A percentile compares a stretch with the other conserved stretches of the same genome.
phyloP scores from a whole-genome alignment of 345 rosid species.

The Kandelia obovata region DNA sequence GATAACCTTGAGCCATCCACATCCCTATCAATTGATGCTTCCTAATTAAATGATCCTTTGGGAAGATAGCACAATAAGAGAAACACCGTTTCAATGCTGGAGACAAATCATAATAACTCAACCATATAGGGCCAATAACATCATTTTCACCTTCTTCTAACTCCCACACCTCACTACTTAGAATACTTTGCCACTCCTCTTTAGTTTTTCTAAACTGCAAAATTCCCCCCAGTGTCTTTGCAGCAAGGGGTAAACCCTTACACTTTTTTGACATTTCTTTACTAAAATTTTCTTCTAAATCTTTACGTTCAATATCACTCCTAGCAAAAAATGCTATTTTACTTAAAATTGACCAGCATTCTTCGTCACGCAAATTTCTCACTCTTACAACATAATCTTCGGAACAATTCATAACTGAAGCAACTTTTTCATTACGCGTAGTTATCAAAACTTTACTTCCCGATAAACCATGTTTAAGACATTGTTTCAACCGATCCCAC shows the following conservation, averaged over 20 bases:
- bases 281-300: too few relatives aligned
- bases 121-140: not conserved
- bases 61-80: not conserved
- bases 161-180: conserved; percentile 17
- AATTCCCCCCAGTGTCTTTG: conserved; percentile 6
- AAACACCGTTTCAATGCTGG: too few relatives aligned
- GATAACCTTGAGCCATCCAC: conserved; percentile 23
- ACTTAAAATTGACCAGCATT: too few relatives aligned
- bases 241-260: conserved; percentile 12
- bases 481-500: too few relatives aligned
- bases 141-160: not conserved
- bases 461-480: too few relatives aligned
- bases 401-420: accelerated
- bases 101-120: not conserved
- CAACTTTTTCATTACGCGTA: accelerated
- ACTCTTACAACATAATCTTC: accelerated
- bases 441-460: too few relatives aligned
- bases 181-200: conserved; percentile 21
- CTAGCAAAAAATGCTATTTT: too few relatives aligned
- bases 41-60: not conserved
- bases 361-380: accelerated
- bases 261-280: not conserved
- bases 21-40: not conserved
- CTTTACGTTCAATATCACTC: too few relatives aligned
- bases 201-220: conserved; percentile 5